Evolutionary conservation across 352 stramenopile species (phyloP).

Genomic region (Albugo candida): DNA sequence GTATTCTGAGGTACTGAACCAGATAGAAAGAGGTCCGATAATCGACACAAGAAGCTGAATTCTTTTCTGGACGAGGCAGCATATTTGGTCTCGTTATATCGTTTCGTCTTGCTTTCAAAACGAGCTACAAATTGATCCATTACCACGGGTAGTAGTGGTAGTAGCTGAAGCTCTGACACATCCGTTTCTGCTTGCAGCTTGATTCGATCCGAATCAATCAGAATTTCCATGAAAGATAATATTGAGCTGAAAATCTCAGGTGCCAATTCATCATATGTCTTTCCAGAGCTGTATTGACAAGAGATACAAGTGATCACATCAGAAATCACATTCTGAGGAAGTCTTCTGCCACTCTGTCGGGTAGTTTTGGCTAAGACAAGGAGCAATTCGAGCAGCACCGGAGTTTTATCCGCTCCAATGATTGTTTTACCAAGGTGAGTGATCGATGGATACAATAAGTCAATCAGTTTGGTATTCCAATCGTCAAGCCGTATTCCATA

Average conservation of each 20-base stretch:
- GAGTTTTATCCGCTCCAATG: conserved; percentile 52
- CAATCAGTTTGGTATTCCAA: too few species aligned
- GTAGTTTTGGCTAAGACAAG: conserved; percentile 32
- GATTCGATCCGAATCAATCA: conserved; percentile 31
- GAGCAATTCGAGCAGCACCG: conserved; percentile 56
- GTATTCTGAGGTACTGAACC: conserved; percentile 9
- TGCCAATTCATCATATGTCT: conserved; percentile 16
- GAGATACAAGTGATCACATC: conserved; percentile 45
- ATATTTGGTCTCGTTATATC: conserved; percentile 53
- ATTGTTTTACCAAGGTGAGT: conserved; percentile 44
- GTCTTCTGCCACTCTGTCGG: conserved; percentile 10
- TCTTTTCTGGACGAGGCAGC: conserved; percentile 67
- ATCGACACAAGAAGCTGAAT: conserved; percentile 53
- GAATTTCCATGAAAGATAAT: conserved; percentile 51
- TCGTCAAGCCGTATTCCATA: too few species aligned
- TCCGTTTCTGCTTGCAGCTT: conserved; percentile 7
- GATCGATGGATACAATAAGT: conserved; percentile 21
- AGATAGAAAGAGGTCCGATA: conserved; percentile 39
- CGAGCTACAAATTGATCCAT: conserved; percentile 59
- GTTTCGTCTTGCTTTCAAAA: conserved; percentile 62
- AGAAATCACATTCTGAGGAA: conserved; percentile 12
- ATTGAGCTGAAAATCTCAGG: conserved; percentile 31
- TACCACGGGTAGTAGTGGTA: conserved; percentile 62
- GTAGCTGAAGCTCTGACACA: conserved; percentile 10
- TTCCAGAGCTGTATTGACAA: background rate